Evolutionary conservation across 768 basidiomycete species (phyloP).

Genomic region (Russula sp.): DNA sequence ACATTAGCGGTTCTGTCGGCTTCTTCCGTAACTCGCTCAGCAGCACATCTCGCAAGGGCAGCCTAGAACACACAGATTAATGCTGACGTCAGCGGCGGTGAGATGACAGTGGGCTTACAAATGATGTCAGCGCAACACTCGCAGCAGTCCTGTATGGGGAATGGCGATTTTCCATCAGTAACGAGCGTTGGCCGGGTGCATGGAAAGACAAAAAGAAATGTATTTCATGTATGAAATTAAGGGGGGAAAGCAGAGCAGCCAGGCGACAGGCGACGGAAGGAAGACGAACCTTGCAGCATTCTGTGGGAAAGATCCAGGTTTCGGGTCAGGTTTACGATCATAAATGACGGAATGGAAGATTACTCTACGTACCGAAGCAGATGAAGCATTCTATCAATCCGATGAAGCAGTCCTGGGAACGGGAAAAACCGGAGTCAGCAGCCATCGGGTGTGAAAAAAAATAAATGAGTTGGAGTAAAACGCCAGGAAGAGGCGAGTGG

Average conservation of each 20-base stretch:
- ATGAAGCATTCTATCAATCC: slow-evolving; percentile 58
- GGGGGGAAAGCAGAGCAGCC: background rate
- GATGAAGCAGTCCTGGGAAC: slow-evolving; percentile 56
- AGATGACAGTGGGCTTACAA: slow-evolving; percentile 39
- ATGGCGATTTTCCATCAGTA: background rate
- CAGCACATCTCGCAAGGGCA: slow-evolving; percentile 76
- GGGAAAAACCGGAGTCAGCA: background rate
- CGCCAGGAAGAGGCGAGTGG: too few relatives aligned
- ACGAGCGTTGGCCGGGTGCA: background rate
- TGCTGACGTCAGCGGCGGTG: background rate
- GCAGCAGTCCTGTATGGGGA: slow-evolving; percentile 49
- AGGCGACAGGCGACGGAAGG: background rate
- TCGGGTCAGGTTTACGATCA: background rate
- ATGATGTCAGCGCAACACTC: slow-evolving; percentile 63
- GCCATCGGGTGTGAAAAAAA: background rate
- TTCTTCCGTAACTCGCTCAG: background rate
- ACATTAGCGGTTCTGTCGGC: background rate
- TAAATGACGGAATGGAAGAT: background rate
- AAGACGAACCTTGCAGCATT: slow-evolving; percentile 59
- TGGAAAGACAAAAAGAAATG: background rate
- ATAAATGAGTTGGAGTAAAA: too few relatives aligned
- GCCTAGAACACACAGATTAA: slow-evolving; percentile 35
- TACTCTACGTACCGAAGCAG: slow-evolving; percentile 56
- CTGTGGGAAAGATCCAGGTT: slow-evolving; percentile 27
- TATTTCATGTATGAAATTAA: background rate